These are phyloP conservation scores for Nothophoma quercina DNA, from an alignment of 2,329 filamentous ascomycete species.

Conservation along the genomic window DNA sequence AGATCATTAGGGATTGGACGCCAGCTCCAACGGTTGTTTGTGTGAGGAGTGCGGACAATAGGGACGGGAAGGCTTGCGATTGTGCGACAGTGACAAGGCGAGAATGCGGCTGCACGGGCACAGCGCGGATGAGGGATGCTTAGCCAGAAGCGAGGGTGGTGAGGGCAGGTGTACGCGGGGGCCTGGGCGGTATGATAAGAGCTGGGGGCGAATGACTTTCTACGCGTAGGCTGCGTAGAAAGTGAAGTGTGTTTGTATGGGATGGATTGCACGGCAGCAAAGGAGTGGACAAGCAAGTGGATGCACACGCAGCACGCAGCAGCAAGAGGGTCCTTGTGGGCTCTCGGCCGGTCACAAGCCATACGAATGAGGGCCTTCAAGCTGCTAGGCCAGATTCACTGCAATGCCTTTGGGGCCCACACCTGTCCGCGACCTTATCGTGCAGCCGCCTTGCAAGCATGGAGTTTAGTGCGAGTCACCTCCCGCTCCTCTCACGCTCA, in stretches of 20 bases:
- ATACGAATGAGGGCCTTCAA: slow-evolving; percentile 13
- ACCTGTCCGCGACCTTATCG: slow-evolving; percentile 35
- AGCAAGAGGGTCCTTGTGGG: slow-evolving; percentile 21
- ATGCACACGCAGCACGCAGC: slow-evolving; percentile 11
- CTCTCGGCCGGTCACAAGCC: slow-evolving; percentile 21
- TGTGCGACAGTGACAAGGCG: slow-evolving; percentile 38
- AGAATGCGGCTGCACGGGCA: slow-evolving; percentile 28
- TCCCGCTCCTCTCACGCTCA: slow-evolving; percentile 24
- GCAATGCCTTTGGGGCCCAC: slow-evolving; percentile 24
- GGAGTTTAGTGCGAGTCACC: slow-evolving; percentile 26
- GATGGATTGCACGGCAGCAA: not conserved
- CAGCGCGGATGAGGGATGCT: slow-evolving; percentile 21
- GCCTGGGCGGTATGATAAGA: not conserved
- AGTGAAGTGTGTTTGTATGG: slow-evolving; percentile 1
- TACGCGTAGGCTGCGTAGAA: not conserved
- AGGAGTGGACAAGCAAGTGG: slow-evolving; percentile 13
- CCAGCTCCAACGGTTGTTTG: slow-evolving; percentile 40
- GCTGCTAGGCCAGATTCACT: slow-evolving; percentile 29
- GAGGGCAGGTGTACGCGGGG: slow-evolving; percentile 18
- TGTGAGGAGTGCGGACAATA: slow-evolving; percentile 27
- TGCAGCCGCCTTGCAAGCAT: slow-evolving; percentile 15
- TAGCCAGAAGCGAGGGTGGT: slow-evolving; percentile 25
- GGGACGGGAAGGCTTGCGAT: slow-evolving; percentile 23
- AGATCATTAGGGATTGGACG: slow-evolving; percentile 48
- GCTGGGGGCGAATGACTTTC: slow-evolving; percentile 3